Base-by-base conservation (phyloP, 139 green algal genomes). In the Edaphochlamys debaryana region DNA sequence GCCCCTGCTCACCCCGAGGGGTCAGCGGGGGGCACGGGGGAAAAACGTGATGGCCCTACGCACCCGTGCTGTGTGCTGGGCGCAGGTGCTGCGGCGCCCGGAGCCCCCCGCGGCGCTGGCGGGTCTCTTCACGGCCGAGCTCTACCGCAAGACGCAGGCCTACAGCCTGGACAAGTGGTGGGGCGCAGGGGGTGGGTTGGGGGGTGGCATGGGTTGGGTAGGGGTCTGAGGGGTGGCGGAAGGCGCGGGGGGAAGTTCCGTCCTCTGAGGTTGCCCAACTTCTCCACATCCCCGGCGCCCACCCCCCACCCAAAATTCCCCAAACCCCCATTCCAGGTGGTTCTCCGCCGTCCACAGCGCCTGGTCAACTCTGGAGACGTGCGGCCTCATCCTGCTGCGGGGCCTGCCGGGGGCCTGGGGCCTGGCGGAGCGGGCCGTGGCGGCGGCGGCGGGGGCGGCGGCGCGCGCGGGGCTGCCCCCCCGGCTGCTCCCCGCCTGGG, bases 111-210 rank as follows among this genome's bases (percentile, higher is more conserved):
- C 74, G 4, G 86, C 77, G 45, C 56, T 88, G 36, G 85, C 79
- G 30, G 76, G 41, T 0, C 37, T 84, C 1, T 90, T 91, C 73
- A 73, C 77, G 11, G 29, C 38, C 1, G 87, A 87, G 6, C 74
- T 91, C 37, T 95, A 92, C 85, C 67, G 82, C 25, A 91, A 94
- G 32, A 94, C 86, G 7, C 91, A 93, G 69, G 79, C 82, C 0
- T 97, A 97, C 85, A 89, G 91, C n/a, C 34, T 94, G 17, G 94
- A 95, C 80, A 96, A 96, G 70, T 92, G 88, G 91, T 91, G 68
- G 29, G 71, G 41, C 2, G 50, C 30, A 36, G 2, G 56, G 40
- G 17, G 30, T 66, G 76, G 32, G 41, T 5, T 41, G n/a, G 38
- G 9, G 36, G 66, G 36, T 5, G n/a, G 66, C 66, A 5, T 72